phyloP scores from a whole-genome alignment of 805 yeast species.

The Ogataea trehalophila region DNA sequence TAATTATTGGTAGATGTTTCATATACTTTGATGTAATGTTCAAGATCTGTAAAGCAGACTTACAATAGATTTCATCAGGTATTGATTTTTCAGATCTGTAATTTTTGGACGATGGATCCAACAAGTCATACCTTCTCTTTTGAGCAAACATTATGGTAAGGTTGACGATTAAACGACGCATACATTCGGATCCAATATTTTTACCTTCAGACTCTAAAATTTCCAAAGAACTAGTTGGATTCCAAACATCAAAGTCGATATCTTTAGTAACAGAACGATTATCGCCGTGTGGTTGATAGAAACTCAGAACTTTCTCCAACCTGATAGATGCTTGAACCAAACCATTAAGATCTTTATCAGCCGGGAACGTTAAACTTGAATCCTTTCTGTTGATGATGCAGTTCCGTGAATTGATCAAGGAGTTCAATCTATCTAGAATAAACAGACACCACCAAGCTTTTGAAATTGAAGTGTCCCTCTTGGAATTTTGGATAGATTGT shows the following conservation, averaged over 20 bases:
- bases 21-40: slow-evolving; percentile 14
- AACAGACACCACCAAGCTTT: slow-evolving; percentile 38
- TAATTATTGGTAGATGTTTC: slow-evolving; percentile 12
- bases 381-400: slow-evolving; percentile 35
- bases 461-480: slow-evolving; percentile 17
- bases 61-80: slow-evolving; percentile 16
- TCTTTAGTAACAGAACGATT: slow-evolving; percentile 22
- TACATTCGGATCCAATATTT: slow-evolving; percentile 14
- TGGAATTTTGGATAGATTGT: slow-evolving; percentile 4
- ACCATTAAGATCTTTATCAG: slow-evolving; percentile 23
- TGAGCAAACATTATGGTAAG: slow-evolving; percentile 18
- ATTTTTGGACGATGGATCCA: slow-evolving; percentile 9
- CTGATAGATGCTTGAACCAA: slow-evolving; percentile 29
- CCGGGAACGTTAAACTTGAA: slow-evolving; percentile 31
- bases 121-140: slow-evolving; percentile 14
- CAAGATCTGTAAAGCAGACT: slow-evolving; percentile 15
- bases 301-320: slow-evolving; percentile 33
- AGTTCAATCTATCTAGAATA: slow-evolving; percentile 35
- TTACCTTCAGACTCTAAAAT: slow-evolving; percentile 4
- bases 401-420: slow-evolving; percentile 36
- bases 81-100: slow-evolving; percentile 11
- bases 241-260: slow-evolving; percentile 21
- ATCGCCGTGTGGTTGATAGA: slow-evolving; percentile 34
- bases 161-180: slow-evolving; percentile 15
- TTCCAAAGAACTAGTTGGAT: slow-evolving; percentile 6